Evolutionary conservation across 1,139 yeast species (phyloP).

Genomic region (Nadsonia starkeyi-henricii): DNA sequence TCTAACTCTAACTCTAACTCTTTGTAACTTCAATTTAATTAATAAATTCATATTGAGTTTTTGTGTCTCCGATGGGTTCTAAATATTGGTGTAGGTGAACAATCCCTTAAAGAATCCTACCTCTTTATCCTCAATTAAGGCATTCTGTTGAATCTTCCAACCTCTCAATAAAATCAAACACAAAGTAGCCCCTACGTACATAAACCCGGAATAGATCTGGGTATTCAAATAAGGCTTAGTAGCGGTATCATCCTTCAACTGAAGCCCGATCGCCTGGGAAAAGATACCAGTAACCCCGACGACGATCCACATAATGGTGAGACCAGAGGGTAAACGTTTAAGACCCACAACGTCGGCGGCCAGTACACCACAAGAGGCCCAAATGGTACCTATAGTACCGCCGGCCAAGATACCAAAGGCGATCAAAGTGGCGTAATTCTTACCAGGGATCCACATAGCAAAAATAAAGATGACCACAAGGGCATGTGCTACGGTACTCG

Average conservation of each 20-base stretch:
- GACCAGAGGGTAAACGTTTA: conserved; percentile 5
- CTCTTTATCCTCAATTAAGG: background rate
- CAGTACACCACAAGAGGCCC: conserved; percentile 5
- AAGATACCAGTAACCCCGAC: conserved; percentile 11
- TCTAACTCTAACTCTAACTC: too few relatives aligned
- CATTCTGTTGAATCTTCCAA: background rate
- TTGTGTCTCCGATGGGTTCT: too few relatives aligned
- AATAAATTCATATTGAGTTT: too few relatives aligned
- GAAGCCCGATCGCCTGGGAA: conserved; percentile 37
- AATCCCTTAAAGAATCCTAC: background rate
- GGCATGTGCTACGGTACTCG: conserved; percentile 27
- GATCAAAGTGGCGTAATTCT: conserved; percentile 38
- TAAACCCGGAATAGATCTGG: conserved; percentile 44
- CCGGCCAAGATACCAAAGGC: conserved; percentile 36
- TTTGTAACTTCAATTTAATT: too few relatives aligned
- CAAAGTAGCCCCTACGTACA: background rate
- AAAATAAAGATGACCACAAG: conserved; percentile 20
- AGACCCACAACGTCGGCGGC: conserved; percentile 8
- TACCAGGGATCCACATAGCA: conserved; percentile 54
- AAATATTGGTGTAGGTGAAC: background rate
- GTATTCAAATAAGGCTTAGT: conserved; percentile 40
- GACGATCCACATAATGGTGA: conserved; percentile 6
- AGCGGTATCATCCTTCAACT: conserved; percentile 25
- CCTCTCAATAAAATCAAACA: background rate
- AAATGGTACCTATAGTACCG: conserved; percentile 36